phyloP scores from a whole-genome alignment of 1,284 basidiomycete species.

The Xerocomus nothofagi region DNA sequence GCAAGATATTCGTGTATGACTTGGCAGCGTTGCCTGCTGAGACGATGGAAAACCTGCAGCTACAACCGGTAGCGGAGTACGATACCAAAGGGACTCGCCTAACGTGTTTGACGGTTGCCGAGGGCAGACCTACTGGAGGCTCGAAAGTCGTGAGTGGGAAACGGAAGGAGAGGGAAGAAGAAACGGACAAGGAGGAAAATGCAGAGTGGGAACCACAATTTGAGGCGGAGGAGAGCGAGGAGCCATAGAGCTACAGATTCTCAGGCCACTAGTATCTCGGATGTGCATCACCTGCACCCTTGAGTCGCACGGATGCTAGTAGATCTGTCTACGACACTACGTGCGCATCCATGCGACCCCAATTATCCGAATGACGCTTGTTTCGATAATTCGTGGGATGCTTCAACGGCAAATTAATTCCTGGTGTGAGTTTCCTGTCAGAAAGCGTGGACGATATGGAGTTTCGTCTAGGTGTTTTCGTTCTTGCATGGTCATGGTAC shows the following conservation, averaged over 20 bases:
- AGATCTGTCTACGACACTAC: no score
- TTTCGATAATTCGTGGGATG: no score
- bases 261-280: no score
- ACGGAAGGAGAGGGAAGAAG: conserved; percentile 38
- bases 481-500: no score
- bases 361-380: no score
- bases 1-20: conserved; percentile 80
- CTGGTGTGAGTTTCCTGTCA: no score
- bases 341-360: no score
- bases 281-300: no score
- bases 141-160: conserved; percentile 34
- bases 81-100: conserved; percentile 84
- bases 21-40: conserved; percentile 47
- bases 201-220: conserved; percentile 29
- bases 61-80: conserved; percentile 64
- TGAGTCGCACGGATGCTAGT: no score
- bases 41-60: conserved; percentile 36
- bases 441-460: no score
- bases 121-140: conserved; percentile 32
- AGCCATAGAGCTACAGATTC: neutral
- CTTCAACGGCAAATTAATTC: no score
- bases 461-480: no score
- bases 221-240: conserved; percentile 14
- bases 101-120: conserved; percentile 76
- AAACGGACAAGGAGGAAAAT: conserved; percentile 32